A percentile compares a stretch with the other conserved stretches of the same genome.
These are phyloP conservation scores for Pseudotulostoma volvatum DNA, from an alignment of 495 filamentous ascomycete genomes.

Conservation along the genomic window DNA sequence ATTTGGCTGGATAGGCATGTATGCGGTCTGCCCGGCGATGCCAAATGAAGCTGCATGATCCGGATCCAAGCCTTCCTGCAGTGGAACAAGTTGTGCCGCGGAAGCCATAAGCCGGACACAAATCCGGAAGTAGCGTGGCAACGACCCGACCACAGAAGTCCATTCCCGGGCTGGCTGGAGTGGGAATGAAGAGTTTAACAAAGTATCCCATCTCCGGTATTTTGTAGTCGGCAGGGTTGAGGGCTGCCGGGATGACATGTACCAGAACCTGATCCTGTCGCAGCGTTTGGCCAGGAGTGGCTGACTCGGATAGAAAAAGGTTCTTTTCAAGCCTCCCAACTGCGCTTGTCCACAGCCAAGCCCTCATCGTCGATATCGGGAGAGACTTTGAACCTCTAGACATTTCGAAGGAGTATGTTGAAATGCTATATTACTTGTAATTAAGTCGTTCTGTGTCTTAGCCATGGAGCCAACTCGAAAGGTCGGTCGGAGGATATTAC, in stretches of 20 bases:
- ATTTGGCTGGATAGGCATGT: slow-evolving; percentile 39
- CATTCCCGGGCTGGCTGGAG: slow-evolving; percentile 39
- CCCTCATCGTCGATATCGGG: slow-evolving; percentile 40
- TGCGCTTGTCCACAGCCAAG: slow-evolving; percentile 43
- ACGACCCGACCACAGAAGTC: slow-evolving; percentile 50
- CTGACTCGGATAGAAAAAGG: slow-evolving; percentile 30
- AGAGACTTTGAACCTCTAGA: no score
- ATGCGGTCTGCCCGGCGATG: slow-evolving; percentile 41
- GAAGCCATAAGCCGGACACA: slow-evolving; percentile 36
- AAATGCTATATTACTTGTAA: no score
- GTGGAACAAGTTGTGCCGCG: slow-evolving; percentile 9
- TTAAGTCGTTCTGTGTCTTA: no score
- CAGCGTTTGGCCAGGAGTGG: slow-evolving; percentile 22
- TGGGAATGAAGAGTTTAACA: slow-evolving; percentile 22
- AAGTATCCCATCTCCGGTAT: slow-evolving; percentile 36
- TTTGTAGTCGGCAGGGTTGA: slow-evolving; percentile 65
- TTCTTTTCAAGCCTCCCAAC: slow-evolving; percentile 38
- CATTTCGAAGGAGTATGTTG: no score
- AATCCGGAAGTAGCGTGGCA: slow-evolving; percentile 18
- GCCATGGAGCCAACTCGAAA: no score
- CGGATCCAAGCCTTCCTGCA: slow-evolving; percentile 36
- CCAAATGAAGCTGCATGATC: slow-evolving; percentile 36
- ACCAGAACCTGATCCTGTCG: slow-evolving; percentile 35
- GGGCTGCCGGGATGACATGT: slow-evolving; percentile 32
- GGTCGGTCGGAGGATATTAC: no score